Base-by-base conservation (phyloP, 1,284 basidiomycete genomes). In the Phenoliferia sp. region DNA sequence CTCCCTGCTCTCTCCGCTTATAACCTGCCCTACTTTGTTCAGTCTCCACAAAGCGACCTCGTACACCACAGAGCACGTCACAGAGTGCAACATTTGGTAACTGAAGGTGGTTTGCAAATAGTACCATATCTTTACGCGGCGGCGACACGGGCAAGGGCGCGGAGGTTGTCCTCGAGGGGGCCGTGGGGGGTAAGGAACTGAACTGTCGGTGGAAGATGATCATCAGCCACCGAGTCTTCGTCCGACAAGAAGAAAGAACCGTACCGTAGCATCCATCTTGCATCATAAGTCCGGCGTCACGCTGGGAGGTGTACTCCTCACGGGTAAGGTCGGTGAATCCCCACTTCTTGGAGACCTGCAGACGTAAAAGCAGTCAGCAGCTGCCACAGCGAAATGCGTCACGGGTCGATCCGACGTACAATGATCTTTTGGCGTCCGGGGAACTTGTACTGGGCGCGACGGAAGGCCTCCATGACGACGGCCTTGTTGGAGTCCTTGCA, bases 401-500 rank as follows among this genome's bases (percentile, higher is more conserved):
- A 87, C 74, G 96, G 92, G 78, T 90, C 90, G 69, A 94, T 97
- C n/a, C n/a, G 85, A 97, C 97, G 75, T 94, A 98, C 85, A 77
- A 98, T 97, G 83, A 97, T 96, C 88, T 97, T 98, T 84, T 97
- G 94, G 80, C 94, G 88, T 76, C 94, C 94, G 64, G 95, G 94
- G 90, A 97, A 98, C 88, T 98, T 99, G 89, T 98, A 98, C 72
- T 94, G 92, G 58, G 94, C 93, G 77, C 93, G 92, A 77, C 93
- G 90, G 75, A 99, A 89, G 69, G 95, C 95, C 84, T 99, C 95
- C 81, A 92, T 89, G 80, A 97, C 90, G 77, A 96, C 90, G 59
- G 88, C 81, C 64, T 89, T 87, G 83, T 94, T 94, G 74, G 78
- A 76, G 79, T 98, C 95, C 83, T 94, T 94, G 83, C 88, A 90